Evolutionary conservation across 176 grass and related monocot species (phyloP), one percentile per base, ranked within the genome.

Genomic region (Bonia amplexicaulis): DNA sequence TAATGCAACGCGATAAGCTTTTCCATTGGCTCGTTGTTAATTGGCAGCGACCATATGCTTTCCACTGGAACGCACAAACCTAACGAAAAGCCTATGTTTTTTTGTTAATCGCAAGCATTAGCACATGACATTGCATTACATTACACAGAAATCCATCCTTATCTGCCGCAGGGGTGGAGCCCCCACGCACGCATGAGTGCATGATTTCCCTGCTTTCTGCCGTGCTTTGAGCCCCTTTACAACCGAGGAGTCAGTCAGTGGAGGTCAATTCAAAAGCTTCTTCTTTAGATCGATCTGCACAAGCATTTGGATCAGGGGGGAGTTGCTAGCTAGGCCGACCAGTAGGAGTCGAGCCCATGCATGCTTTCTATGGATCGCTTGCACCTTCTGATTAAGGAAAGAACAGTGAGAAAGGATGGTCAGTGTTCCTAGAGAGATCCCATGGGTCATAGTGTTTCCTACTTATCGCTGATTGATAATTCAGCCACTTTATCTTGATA

Each of bases 371-470:
- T 27, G 45, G 58, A 41, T 70, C 29, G 10, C 37, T 77, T 90
- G 88, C 84, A 65, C 79, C 84, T 69, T 80, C 80, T 90, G 80
- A 62, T 90, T 90, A 90, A 90, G 89, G 84, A 83, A 90, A 87
- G 67, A 90, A 69, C 80, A 84, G 84, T 73, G 78, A 33, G 6
- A 69, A 35, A 23, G 35, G 37, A 74, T 72, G 68, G 54, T 55
- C 86, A 65, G 78, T 46, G 73, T n/a, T 65, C 59, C 7, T 69
- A 76, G 45, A 73, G 71, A 65, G n/a, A 2, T 57, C 65, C 83
- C 71, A 85, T 89, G 83, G 83, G 78, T 16, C 66, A 35, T 55
- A 20, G 58, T 14, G 46, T 20, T 25, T 66, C 57, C 31, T 72
- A 69, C 54, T 39, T 26, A 37, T 82, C 19, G 65, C 65, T 74